Evolutionary conservation across 163 green algal genomes (phyloP), one percentile per base, ranked within the genome.

Genomic region (Scenedesmus sp.): DNA sequence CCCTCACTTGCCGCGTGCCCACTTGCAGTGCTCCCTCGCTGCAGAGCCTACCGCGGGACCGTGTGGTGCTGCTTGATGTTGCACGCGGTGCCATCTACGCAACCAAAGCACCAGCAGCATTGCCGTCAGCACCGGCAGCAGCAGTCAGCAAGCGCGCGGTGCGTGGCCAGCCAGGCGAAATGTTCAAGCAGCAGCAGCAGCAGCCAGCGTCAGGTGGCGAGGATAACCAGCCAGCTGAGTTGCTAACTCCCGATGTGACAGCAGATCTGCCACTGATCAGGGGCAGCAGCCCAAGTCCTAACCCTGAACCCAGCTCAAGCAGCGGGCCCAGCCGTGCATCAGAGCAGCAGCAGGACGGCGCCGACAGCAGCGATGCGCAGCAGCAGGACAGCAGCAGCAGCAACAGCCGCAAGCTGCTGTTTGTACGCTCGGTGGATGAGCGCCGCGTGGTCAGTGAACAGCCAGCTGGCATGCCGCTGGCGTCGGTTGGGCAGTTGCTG

Each of bases 401-500:
- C 56, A 56, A 33, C 56, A 59, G 37, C 40, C 61, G 84, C 42
- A 61, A 65, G 61, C 61, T 89, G 61, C 61, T 35, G 9, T 40
- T 65, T 35, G 61, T 89, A 22, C 84, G 59, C 1, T 24, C 59
- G 26, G 20, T 15, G 10, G 84, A 89, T 59, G 84, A 89, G 84
- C 84, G 84, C 70, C 37, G 40, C 49, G 37, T 44, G 24, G 65
- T 89, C 33, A 33, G 56, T 18, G 3, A 35, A 10, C 37, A 81
- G 42, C 84, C 84, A 44, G 33, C 24, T n/a, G 40, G 35, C 35
- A 51, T 83, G 65, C 68, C 85, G 20, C 85, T 89, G 24, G 72
- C 59, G 44, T 35, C 85, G 20, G 59, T 89, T 16, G 85, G 85
- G 0, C 65, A 89, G 68, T 68, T 89, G 68, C 65, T 89, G 26